Base-by-base conservation (phyloP, 2,329 filamentous ascomycete species). In the Colletotrichum trifolii region DNA sequence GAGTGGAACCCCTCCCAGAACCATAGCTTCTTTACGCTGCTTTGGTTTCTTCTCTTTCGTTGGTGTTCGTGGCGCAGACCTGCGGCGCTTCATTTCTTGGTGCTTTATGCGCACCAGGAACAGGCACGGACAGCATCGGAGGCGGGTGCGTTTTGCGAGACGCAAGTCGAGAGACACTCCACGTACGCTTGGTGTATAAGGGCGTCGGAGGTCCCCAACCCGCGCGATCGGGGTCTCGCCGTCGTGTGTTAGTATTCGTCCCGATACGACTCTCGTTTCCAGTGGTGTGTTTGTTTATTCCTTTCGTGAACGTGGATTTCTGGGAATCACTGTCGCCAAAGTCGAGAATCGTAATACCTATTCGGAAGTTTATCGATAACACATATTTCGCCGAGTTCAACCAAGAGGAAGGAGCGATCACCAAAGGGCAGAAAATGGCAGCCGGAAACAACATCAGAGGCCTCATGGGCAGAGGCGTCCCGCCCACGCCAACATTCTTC, bases 381-480 rank as follows among this genome's bases (percentile, higher is more conserved):
- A 10, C n/a, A 46, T 17, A 25, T 17, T 15, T 6, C 42, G 25
- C 43, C 25, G 25, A 25, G 25, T 25, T 25, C 25, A 25, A 25
- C 25, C 25, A 5, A 25, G 25, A 25, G 25, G 25, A 25, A 25
- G 25, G 25, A 25, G 25, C 25, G 25, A 25, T 25, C 25, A 25
- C 0, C 25, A 25, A 25, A 25, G 35, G 13, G 11, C 2, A 17
- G n/a, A 39, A 17, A 17, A 61, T 55, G 52, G 45, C 48, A 25
- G 61, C 54, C 58, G 5, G 38, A 25, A 43, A 48, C 13, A 60
- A 55, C 12, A 46, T 67, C 35, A 64, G 61, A 39, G 77, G 79
- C 53, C 72, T 83, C 9, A 69, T 76, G 34, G 75, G 71, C 61
- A 75, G 69, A 15, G 79, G 80, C 53, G 75, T 73, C 5, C 80